Conservation (phyloP, 805 yeast genomes). For the Candida methanosorbosa region DNA sequence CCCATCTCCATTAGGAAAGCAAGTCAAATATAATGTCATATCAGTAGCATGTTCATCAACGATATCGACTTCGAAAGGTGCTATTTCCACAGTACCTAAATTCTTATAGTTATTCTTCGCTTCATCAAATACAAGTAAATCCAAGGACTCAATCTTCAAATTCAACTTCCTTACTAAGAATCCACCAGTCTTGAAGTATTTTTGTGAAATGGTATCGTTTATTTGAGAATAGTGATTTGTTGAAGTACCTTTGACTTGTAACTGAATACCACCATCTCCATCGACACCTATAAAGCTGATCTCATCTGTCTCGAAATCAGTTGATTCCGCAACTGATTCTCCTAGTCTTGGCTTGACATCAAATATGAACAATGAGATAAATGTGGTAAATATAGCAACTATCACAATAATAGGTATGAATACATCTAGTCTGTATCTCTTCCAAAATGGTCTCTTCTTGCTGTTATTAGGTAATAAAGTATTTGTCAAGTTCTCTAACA, state of each 20-base stretch:
- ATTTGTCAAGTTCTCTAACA: no score
- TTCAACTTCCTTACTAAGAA: constrained; percentile 17
- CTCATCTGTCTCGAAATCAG: constrained; percentile 21
- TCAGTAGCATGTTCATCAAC: constrained; percentile 16
- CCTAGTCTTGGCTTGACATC: constrained; percentile 20
- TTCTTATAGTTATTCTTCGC: constrained; percentile 11
- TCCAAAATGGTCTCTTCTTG: constrained; percentile 1
- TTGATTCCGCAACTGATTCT: constrained; percentile 23
- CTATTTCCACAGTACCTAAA: constrained; percentile 24
- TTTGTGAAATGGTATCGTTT: constrained; percentile 15
- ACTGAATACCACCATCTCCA: constrained; percentile 22
- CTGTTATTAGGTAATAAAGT: background rate
- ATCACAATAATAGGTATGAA: constrained; percentile 17
- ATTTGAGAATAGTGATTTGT: constrained; percentile 23
- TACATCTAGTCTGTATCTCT: constrained; percentile 13
- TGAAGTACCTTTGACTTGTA: constrained; percentile 23
- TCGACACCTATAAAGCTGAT: constrained; percentile 22
- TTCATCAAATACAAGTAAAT: constrained; percentile 19
- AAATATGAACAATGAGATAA: constrained; percentile 5
- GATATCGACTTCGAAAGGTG: constrained; percentile 25
- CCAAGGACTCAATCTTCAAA: constrained; percentile 22
- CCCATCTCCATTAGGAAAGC: constrained; percentile 25
- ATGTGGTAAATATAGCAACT: constrained; percentile 5
- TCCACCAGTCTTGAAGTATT: constrained; percentile 25
- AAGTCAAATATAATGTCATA: constrained; percentile 19